phyloP scores from a whole-genome alignment of 2,329 filamentous ascomycete species.

The Ilyonectria destructans region DNA sequence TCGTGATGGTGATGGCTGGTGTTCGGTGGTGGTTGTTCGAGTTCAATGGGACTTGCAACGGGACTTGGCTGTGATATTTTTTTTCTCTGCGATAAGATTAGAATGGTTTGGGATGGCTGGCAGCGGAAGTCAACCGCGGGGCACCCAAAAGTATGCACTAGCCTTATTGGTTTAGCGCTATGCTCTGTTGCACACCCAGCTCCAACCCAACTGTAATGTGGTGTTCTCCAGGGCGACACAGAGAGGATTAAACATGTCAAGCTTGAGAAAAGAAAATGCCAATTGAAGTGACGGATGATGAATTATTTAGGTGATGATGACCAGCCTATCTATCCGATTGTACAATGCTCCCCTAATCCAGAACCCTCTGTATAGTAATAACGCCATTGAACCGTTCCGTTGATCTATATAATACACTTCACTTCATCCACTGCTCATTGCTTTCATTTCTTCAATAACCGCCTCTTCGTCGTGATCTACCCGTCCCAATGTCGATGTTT shows the following conservation, averaged over 20 bases:
- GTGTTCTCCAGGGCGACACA: neutral
- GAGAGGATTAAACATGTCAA: neutral
- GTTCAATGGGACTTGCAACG: slow-evolving; percentile 24
- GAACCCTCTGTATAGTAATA: slow-evolving; percentile 16
- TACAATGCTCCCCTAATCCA: slow-evolving; percentile 8
- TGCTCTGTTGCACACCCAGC: neutral
- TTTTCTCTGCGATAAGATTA: slow-evolving; percentile 52
- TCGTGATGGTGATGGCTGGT: slow-evolving; percentile 40
- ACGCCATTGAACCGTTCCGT: slow-evolving; percentile 39
- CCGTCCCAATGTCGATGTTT: slow-evolving; percentile 76
- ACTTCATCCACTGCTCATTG: slow-evolving; percentile 37
- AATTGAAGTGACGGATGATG: neutral
- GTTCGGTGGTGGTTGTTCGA: slow-evolving; percentile 33
- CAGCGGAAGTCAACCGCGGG: slow-evolving; percentile 28
- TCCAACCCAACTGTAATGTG: neutral
- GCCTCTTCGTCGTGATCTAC: slow-evolving; percentile 69
- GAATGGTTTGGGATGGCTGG: slow-evolving; percentile 43
- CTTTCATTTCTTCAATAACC: slow-evolving; percentile 55
- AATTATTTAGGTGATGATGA: slow-evolving; percentile 6
- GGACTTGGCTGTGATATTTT: slow-evolving; percentile 46
- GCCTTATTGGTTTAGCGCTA: neutral
- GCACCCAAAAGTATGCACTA: slow-evolving; percentile 3
- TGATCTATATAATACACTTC: slow-evolving; percentile 46
- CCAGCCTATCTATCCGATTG: slow-evolving; percentile 15
- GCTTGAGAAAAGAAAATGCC: neutral